Evolutionary conservation across 768 basidiomycete genomes (phyloP), one percentile per base, ranked within the genome.

Genomic region (Chalciporus piperatus): DNA sequence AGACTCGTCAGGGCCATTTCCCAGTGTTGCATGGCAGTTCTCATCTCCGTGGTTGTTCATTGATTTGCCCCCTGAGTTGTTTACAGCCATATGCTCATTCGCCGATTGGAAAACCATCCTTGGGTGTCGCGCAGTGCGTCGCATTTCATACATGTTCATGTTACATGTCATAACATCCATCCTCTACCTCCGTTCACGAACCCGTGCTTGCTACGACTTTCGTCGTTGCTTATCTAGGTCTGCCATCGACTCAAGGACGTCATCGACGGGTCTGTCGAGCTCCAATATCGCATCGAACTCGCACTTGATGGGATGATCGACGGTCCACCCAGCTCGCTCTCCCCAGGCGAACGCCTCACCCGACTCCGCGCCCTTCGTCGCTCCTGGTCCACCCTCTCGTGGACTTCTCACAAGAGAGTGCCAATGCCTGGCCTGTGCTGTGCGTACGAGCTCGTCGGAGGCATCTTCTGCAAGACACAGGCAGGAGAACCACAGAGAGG

Each of bases 401-500:
- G 72, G 67, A 54, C 48, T 6, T 50, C 51, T 0, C 57, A 54
- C 12, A 51, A 57, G 1, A 42, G 53, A 0, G 60, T 76, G 0
- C 63, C 67, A 6, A 60, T 74, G 32, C 61, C 70, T 0, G 76
- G 71, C 0, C 54, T 59, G 3, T 77, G 75, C 48, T 69, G 69
- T 41, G 80, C 81, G 4, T 85, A 85, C 58, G 83, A 85, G 52
- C 72, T 85, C 52, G 83, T 84, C 4, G 78, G 72, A 0, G 84
- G 84, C 0, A 61, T 82, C 0, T 84, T 84, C 61, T 79, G 75
- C 32, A 77, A 81, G 59, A 72, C 67, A 13, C 54, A 59, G 44
- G 57, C 55, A n/a, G 32, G 27, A 8, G 38, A 35, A 19, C 14
- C 20, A 3, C 20, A 8, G 16, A 12, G 8, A 14, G 13, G 13